phyloP scores from a whole-genome alignment of 345 rosid genomes.

The Mallotus nudiflorus region DNA sequence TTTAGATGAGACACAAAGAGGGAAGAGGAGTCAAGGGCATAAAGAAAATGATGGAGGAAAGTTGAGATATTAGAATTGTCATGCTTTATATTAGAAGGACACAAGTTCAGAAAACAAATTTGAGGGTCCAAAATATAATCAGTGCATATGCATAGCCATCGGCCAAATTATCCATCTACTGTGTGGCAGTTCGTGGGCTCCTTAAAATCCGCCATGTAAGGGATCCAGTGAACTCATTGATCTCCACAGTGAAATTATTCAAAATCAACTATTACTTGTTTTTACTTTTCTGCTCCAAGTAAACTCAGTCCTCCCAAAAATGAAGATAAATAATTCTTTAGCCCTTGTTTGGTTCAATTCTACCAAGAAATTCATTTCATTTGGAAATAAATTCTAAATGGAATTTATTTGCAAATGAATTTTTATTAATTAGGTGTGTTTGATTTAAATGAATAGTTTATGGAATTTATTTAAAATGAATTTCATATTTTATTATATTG shows the following conservation, averaged over 20 bases:
- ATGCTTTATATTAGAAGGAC: not conserved
- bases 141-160: not conserved
- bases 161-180: not conserved
- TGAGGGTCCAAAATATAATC: no score
- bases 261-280: not conserved
- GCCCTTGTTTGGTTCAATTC: no score
- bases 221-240: not conserved
- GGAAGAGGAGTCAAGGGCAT: not conserved
- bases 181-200: not conserved
- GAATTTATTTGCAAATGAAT: no score
- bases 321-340: not conserved
- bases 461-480: no score
- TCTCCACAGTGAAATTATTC: not conserved
- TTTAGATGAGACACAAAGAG: not conserved
- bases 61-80: not conserved
- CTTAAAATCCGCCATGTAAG: not conserved
- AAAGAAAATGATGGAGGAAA: not conserved
- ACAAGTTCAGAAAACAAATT: no score
- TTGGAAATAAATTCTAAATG: no score
- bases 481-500: no score
- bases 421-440: no score
- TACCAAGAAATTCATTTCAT: no score
- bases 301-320: not conserved
- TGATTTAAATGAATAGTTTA: no score
- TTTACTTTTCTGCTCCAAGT: not conserved